Conservation (phyloP, 2,329 filamentous ascomycete genomes). For the Microdochium bolleyi region DNA sequence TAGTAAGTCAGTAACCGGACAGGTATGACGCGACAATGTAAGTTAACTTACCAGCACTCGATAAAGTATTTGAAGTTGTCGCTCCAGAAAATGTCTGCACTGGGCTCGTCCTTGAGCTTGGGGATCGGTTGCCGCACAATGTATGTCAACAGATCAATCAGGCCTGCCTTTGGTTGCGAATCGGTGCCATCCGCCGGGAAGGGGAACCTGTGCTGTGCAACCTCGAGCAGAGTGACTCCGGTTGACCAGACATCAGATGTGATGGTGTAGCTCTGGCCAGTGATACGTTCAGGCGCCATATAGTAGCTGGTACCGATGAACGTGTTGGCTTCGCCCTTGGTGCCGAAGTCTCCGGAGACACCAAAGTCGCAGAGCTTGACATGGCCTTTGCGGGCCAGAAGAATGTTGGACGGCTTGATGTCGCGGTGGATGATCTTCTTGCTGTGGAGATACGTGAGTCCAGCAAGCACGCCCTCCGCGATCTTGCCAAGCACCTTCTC, state of each 20-base stretch:
- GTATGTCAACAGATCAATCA: slow-evolving; percentile 94
- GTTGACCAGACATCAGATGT: slow-evolving; percentile 98
- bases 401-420: slow-evolving; percentile 96
- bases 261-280: slow-evolving; percentile 95
- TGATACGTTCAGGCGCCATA: slow-evolving; percentile 98
- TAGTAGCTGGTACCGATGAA: slow-evolving; percentile 99
- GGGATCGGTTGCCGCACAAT: slow-evolving; percentile 95
- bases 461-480: slow-evolving; percentile 87
- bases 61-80: slow-evolving; percentile 99
- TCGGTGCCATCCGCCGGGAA: slow-evolving; percentile 96
- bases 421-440: slow-evolving; percentile 98
- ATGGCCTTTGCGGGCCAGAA: slow-evolving; percentile 83
- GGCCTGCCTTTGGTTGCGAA: slow-evolving; percentile 83
- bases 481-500: slow-evolving; percentile 97
- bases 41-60: slow-evolving; percentile 86
- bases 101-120: slow-evolving; percentile 89
- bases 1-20: slow-evolving; percentile 8
- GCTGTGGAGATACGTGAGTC: slow-evolving; percentile 88
- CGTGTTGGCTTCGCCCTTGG: slow-evolving; percentile 96
- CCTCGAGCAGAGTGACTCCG: slow-evolving; percentile 93
- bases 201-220: slow-evolving; percentile 97
- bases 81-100: slow-evolving; percentile 86
- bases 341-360: slow-evolving; percentile 95
- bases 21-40: neutral
- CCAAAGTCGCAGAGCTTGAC: slow-evolving; percentile 99